Conservation (phyloP, 1,139 yeast species). For the Spathaspora jeffriesii region DNA sequence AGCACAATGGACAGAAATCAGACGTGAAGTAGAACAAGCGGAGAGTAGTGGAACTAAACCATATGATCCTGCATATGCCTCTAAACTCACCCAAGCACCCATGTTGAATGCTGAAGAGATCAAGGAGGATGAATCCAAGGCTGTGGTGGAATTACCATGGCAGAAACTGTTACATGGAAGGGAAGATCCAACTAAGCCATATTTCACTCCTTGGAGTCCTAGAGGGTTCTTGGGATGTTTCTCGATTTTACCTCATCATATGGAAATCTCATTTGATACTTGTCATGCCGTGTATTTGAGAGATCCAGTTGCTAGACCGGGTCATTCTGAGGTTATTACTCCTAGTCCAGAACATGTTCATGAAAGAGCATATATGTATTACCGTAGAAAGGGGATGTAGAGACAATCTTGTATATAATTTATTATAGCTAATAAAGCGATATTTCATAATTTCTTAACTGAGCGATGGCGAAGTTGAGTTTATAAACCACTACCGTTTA, state of each 20-base stretch:
- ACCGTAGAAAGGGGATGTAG: conserved; percentile 75
- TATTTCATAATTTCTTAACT: too few species aligned
- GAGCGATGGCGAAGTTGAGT: too few species aligned
- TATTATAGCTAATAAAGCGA: too few species aligned
- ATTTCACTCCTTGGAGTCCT: conserved; percentile 96
- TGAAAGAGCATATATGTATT: conserved; percentile 95
- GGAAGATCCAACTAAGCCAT: conserved; percentile 71
- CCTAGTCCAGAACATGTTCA: conserved; percentile 86
- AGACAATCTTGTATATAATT: conserved; percentile 3
- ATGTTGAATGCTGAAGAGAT: conserved; percentile 53
- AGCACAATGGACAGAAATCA: conserved; percentile 49
- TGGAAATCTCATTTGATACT: conserved; percentile 86
- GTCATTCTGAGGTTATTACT: conserved; percentile 92
- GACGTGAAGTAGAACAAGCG: conserved; percentile 32
- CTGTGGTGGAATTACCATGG: conserved; percentile 65
- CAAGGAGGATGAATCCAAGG: conserved; percentile 54
- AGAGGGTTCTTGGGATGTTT: conserved; percentile 93
- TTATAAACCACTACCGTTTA: too few species aligned
- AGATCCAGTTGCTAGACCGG: conserved; percentile 97
- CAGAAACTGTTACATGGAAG: conserved; percentile 80
- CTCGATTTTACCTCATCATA: conserved; percentile 88
- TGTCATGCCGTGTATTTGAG: conserved; percentile 95
- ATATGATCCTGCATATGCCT: background rate
- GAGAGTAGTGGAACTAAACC: conserved; percentile 25
- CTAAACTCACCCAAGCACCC: conserved; percentile 59